Percentiles rank a stretch among this genome's conserved stretches.
phyloP scores from a whole-genome alignment of 2,329 filamentous ascomycete species.

The Claviceps sp. region DNA sequence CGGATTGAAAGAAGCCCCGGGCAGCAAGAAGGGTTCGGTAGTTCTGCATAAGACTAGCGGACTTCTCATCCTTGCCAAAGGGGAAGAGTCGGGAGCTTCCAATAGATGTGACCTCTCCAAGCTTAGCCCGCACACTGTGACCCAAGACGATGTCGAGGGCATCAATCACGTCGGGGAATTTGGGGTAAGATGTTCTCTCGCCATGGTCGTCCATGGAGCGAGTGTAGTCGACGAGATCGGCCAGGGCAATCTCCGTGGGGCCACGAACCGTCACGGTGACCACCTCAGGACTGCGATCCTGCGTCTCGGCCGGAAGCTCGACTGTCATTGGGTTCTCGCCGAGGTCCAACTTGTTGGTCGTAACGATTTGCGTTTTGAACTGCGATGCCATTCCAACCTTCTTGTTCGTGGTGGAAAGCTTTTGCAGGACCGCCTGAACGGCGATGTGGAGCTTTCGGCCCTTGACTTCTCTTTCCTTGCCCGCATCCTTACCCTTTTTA shows the following conservation, averaged over 20 bases:
- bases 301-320: conserved; percentile 19
- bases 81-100: conserved; percentile 38
- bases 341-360: conserved; percentile 23
- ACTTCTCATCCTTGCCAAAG: conserved; percentile 17
- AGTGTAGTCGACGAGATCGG: conserved; percentile 30
- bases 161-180: conserved; percentile 33
- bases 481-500: conserved; percentile 10
- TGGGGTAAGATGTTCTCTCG: conserved; percentile 29
- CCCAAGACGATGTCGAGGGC: conserved; percentile 40
- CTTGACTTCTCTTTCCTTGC: conserved; percentile 19
- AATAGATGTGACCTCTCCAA: conserved; percentile 23
- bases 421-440: conserved; percentile 23
- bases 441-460: conserved; percentile 30
- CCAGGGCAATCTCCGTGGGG: conserved; percentile 24
- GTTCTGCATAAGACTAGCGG: conserved; percentile 14
- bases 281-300: conserved; percentile 16
- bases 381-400: conserved; percentile 29
- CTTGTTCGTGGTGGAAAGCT: conserved; percentile 20
- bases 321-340: conserved; percentile 21
- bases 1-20: conserved; percentile 43
- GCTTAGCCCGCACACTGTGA: conserved; percentile 24
- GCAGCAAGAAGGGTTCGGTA: conserved; percentile 25
- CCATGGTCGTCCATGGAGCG: conserved; percentile 26
- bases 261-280: conserved; percentile 30
- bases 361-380: conserved; percentile 36